These are phyloP conservation scores for Euphorbia lathyris DNA, from an alignment of 345 rosid genomes.

Conservation along the genomic window DNA sequence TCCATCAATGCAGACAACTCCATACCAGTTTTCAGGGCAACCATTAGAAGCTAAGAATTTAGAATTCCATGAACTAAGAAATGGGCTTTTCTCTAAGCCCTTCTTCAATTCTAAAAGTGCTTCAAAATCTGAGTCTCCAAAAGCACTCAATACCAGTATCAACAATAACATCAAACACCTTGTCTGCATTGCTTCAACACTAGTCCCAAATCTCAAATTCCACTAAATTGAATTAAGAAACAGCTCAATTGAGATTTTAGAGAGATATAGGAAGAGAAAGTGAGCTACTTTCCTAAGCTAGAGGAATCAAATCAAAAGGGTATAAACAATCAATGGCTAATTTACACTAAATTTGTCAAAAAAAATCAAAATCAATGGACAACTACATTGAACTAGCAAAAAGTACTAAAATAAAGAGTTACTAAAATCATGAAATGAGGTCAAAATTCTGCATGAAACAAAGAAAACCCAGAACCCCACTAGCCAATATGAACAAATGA, in stretches of 20 bases:
- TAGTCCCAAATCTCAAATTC: conserved; percentile 7
- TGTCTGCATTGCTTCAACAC: conserved; percentile 55
- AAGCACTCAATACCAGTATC: conserved; percentile 35
- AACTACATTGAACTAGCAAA: not conserved
- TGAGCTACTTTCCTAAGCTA: not conserved
- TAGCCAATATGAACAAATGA: not conserved
- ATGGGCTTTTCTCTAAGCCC: conserved; percentile 57
- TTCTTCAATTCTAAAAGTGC: conserved; percentile 74
- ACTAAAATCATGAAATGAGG: not conserved
- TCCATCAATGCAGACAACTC: conserved; percentile 61
- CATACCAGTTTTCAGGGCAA: conserved; percentile 76
- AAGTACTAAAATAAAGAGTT: not conserved
- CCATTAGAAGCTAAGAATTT: conserved; percentile 57
- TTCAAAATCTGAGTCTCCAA: conserved; percentile 63
- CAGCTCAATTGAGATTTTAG: not conserved
- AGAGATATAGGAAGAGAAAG: not conserved
- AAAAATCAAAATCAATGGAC: not conserved
- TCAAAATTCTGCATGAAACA: not conserved
- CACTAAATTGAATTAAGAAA: not conserved
- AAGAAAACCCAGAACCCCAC: not conserved
- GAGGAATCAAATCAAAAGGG: not conserved
- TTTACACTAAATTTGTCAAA: conserved; percentile 1
- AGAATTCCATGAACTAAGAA: conserved; percentile 65
- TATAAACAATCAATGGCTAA: not conserved
- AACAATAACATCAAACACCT: conserved; percentile 40